These are phyloP conservation scores for Scedosporium aurantiacum DNA, from an alignment of 2,329 filamentous ascomycete genomes.

Conservation along the genomic window DNA sequence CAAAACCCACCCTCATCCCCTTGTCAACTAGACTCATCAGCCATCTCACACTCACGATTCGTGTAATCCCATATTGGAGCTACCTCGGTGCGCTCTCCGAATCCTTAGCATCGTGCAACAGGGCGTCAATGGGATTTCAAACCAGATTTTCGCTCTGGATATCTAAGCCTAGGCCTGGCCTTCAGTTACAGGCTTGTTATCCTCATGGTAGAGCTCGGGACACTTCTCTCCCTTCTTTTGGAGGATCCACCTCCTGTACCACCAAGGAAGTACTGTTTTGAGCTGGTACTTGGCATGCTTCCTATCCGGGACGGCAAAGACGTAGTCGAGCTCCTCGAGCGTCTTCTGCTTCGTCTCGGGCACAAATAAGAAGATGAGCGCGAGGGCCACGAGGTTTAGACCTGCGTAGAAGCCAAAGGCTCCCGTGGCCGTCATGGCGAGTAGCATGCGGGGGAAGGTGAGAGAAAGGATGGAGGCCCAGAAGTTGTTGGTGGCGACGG, in stretches of 20 bases:
- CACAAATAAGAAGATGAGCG: constrained; percentile 45
- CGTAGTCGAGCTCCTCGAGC: constrained; percentile 38
- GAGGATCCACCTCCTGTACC: constrained; percentile 19
- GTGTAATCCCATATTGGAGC: not conserved
- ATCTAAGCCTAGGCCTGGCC: not conserved
- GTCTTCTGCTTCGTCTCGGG: constrained; percentile 49
- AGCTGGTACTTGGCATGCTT: constrained; percentile 31
- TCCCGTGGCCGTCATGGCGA: constrained; percentile 21
- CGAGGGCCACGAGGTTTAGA: constrained; percentile 42
- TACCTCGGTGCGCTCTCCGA: not conserved
- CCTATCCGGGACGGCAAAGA: constrained; percentile 30
- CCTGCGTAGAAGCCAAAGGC: constrained; percentile 40
- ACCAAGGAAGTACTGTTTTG: constrained; percentile 24
- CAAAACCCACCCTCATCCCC: not conserved
- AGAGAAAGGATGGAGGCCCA: constrained; percentile 39
- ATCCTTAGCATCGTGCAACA: not conserved
- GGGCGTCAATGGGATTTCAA: not conserved
- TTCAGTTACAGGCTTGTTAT: not conserved
- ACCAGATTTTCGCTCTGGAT: not conserved
- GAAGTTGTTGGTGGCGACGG: constrained; percentile 49
- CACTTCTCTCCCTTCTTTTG: constrained; percentile 8
- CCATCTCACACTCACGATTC: not conserved
- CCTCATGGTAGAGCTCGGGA: constrained; percentile 8
- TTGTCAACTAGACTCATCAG: not conserved
- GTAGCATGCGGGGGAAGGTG: constrained; percentile 39